Evolutionary conservation across 2,329 filamentous ascomycete species (phyloP).

Genomic region (Blastomyces percursus): DNA sequence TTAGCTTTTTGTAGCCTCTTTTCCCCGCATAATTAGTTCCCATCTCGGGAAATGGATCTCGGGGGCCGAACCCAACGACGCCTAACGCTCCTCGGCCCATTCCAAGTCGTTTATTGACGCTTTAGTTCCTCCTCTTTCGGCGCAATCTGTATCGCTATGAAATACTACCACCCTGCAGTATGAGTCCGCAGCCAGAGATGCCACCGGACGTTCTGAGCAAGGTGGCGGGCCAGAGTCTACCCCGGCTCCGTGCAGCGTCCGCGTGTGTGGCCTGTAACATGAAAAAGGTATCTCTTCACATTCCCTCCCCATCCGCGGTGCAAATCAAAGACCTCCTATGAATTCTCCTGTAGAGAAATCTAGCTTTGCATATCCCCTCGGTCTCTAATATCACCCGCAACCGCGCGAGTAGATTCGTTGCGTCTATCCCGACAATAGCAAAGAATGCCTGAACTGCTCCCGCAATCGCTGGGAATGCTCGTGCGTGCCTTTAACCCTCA

Average conservation of each 20-base stretch:
- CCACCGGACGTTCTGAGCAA: conserved; percentile 4
- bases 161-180: background rate
- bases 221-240: conserved; percentile 15
- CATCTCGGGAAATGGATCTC: background rate
- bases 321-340: background rate
- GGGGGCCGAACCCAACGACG: background rate
- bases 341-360: background rate
- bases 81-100: background rate
- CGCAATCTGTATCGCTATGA: background rate
- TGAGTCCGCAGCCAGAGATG: conserved; percentile 7
- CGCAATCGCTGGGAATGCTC: conserved; percentile 22
- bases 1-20: too few species aligned
- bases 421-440: conserved; percentile 17
- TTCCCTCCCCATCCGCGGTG: background rate
- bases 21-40: background rate
- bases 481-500: conserved; percentile 9
- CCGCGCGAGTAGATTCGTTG: conserved; percentile 19
- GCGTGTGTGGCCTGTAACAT: conserved; percentile 25
- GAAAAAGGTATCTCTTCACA: conserved; percentile 17
- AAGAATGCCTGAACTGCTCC: conserved; percentile 19
- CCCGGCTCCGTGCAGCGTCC: conserved; percentile 20
- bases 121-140: background rate
- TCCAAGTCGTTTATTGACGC: background rate
- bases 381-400: background rate
- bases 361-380: background rate